Evolutionary conservation across 441 rosid species (phyloP).

Genomic region (Gossypium trilobum): DNA sequence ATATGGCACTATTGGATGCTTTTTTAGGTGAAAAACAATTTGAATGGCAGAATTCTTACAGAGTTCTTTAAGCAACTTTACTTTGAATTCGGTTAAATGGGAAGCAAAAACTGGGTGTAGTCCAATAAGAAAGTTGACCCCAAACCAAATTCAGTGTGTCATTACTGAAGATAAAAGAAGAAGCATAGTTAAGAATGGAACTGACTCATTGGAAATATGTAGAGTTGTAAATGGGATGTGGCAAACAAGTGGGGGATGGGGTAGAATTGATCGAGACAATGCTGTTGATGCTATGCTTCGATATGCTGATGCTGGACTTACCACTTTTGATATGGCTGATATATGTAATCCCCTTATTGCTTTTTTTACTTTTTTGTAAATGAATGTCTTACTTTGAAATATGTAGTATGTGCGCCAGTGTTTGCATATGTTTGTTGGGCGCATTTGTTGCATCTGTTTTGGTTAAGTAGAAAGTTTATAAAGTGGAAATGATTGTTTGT

Average conservation of each 20-base stretch:
- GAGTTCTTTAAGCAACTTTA: slow-evolving; percentile 25
- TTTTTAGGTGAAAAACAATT: background rate
- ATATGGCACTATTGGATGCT: background rate
- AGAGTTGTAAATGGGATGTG: slow-evolving; percentile 63
- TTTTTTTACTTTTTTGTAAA: background rate
- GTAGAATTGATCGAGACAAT: slow-evolving; percentile 34
- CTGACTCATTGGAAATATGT: slow-evolving; percentile 41
- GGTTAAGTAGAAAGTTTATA: background rate
- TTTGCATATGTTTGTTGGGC: background rate
- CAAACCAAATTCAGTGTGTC: slow-evolving; percentile 28
- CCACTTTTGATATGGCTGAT: slow-evolving; percentile 57
- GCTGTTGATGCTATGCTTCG: slow-evolving; percentile 47
- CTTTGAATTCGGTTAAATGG: slow-evolving; percentile 19
- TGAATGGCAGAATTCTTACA: slow-evolving; percentile 32
- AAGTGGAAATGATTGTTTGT: background rate
- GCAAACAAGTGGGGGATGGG: slow-evolving; percentile 64
- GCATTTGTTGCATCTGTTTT: background rate
- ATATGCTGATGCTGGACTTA: slow-evolving; percentile 48
- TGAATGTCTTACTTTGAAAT: slow-evolving; percentile 9
- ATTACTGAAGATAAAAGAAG: slow-evolving; percentile 24
- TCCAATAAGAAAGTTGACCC: slow-evolving; percentile 15
- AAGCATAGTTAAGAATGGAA: slow-evolving; percentile 40
- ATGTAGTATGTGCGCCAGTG: slow-evolving; percentile 7
- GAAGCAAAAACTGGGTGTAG: slow-evolving; percentile 15
- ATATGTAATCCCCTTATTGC: slow-evolving; percentile 34